Conservation (phyloP, 768 basidiomycete genomes). For the Pilatotrama ljubarskyi region DNA sequence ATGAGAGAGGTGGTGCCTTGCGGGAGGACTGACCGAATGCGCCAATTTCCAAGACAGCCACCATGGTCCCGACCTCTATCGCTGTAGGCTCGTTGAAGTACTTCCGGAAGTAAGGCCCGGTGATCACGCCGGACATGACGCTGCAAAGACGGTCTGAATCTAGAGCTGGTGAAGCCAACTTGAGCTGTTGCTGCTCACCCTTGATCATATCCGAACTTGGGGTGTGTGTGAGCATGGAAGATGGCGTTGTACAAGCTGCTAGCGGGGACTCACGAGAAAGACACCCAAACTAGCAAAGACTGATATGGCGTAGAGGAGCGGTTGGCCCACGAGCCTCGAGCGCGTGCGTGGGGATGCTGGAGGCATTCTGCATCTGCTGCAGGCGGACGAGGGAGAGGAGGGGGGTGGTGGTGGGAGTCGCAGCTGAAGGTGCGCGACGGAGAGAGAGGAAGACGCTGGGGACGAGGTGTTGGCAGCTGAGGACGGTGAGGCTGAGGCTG, state of each 20-base stretch:
- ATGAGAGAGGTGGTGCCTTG: background rate
- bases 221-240: constrained; percentile 8
- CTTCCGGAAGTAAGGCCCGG: constrained; percentile 75
- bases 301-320: constrained; percentile 77
- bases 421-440: constrained; percentile 5
- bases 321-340: constrained; percentile 70
- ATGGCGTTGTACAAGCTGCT: background rate
- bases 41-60: constrained; percentile 91
- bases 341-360: constrained; percentile 32
- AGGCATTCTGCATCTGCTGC: constrained; percentile 56
- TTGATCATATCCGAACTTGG: constrained; percentile 84
- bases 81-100: constrained; percentile 81
- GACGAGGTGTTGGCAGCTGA: background rate
- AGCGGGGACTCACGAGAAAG: constrained; percentile 63
- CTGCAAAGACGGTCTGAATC: constrained; percentile 37
- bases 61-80: constrained; percentile 87
- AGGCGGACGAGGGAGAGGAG: constrained; percentile 8
- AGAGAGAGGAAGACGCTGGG: background rate
- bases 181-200: constrained; percentile 47
- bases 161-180: background rate
- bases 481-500: background rate
- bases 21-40: constrained; percentile 68
- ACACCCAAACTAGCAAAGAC: constrained; percentile 83
- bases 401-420: constrained; percentile 12
- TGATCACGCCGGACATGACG: constrained; percentile 92